Base-by-base conservation (phyloP, 768 basidiomycete genomes). In the Mycena venus region DNA sequence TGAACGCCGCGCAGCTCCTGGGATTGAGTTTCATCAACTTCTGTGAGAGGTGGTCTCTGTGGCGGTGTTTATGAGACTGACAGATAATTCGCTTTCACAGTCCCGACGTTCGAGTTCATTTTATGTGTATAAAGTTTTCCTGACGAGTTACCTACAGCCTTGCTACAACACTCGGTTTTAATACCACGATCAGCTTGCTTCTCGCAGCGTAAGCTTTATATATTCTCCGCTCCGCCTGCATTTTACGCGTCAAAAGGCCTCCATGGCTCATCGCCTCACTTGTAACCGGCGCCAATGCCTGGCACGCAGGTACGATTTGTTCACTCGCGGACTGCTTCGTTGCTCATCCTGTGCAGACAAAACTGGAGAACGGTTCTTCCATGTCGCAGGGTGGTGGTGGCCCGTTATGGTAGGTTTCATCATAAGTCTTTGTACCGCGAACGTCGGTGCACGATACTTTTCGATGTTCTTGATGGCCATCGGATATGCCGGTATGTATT, bases 331-430 rank as follows among this genome's bases (percentile, higher is more conserved):
- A 3, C 29, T 6, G 8, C 80, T 2, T 42, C 64, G 31, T 17
- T 68, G 9, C 23, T 23, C 42, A 27, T 55, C 2, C 44, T 5
- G 47, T 21, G 10, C 25, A 86, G 92, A 92, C 74, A 83, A 82
- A 68, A 90, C 90, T 4, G 92, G 91, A 0, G 92, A 93, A 81
- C 87, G 91, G 6, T 93, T 90, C 83, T 91, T 91, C 85, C 92
- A 93, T 79, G 84, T 89, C 61, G 81, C 84, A 3, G 83, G 79
- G 2, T 88, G 87, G 83, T 91, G 90, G 91, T 91, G 91, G 91
- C 88, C 84, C 3, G 87, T 88, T 56, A 90, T 93, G 2, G 44
- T 91, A 4, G 92, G 90, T 1, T 93, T 89, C 75, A 89, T 93
- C 73, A 91, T 93, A 71, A 88, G 87, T 2, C 79, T 92, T n/a